Base-by-base conservation (phyloP, 805 yeast species). In the Saccharomycopsis schoenii region DNA sequence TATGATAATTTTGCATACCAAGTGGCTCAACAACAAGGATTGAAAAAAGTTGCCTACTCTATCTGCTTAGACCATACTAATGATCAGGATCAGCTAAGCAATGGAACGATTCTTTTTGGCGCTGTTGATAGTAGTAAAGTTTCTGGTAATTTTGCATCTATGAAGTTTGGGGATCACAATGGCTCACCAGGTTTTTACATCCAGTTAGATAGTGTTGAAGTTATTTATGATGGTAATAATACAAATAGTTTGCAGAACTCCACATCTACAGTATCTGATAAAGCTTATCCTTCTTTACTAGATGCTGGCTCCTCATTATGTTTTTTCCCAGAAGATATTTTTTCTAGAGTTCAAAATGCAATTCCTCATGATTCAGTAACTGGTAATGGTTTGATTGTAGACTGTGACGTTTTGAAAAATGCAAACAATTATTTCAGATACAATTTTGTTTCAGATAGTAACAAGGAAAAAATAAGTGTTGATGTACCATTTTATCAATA, bases 1-100 rank as follows among this genome's bases (percentile, higher is more conserved):
- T 89, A 89, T 71, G 77, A 80, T 59, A 88, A 89, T 70, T 73
- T 89, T 61, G 96, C 96, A 0, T 66, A 76, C 58, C 79, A 80
- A 61, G 72, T 89, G 75, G 82, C 77, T 57, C 69, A 75, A 40
- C 80, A 81, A 61, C 90, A 91, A 0, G 68, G 80, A 43, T 85
- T 83, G 64, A 68, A 77, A 56, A 77, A 79, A 57, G 75, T 76
- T 37, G 80, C 82, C 0, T 88, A 85, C 69, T 86, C 93, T 0
- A 73, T 88, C 59, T 85, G 75, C 67, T 76, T 88, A 70, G 79
- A 83, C 65, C 70, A 70, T 12, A 29, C n/a, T 17, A 43, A 56
- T 42, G 71, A 80, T 0, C 57, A 67, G 5, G 64, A 73, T 1
- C 11, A 54, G 29, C 10, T 36, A 2, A 34, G 14, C 21, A 54